A percentile compares a stretch with the other conserved stretches of the same genome.
phyloP scores from a whole-genome alignment of 495 filamentous ascomycete genomes.

The Xylaria palmicola region DNA sequence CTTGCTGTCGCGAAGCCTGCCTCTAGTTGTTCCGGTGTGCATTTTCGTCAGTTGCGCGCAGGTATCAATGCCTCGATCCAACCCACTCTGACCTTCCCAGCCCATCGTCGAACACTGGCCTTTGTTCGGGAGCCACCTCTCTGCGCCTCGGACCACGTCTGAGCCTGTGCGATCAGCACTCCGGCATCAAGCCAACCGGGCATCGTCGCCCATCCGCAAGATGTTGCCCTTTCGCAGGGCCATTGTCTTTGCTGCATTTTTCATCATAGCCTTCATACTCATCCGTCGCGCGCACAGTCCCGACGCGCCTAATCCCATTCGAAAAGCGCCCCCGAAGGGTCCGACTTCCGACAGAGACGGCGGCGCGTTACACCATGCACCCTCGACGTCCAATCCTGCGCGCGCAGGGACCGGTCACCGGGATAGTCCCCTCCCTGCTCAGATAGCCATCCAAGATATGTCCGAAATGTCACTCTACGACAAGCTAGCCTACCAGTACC shows the following conservation, averaged over 20 bases:
- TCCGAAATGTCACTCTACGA: conserved; percentile 69
- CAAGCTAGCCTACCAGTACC: conserved; percentile 88
- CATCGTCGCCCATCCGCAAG: conserved; percentile 12
- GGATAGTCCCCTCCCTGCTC: conserved; percentile 30
- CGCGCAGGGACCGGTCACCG: conserved; percentile 14
- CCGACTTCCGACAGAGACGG: conserved; percentile 20
- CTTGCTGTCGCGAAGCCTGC: not conserved
- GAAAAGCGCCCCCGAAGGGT: conserved; percentile 40
- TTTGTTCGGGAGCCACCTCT: not conserved
- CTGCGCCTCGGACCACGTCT: not conserved
- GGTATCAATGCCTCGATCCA: conserved; percentile 6
- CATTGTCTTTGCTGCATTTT: conserved; percentile 62
- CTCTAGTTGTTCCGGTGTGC: not conserved
- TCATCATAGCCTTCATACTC: conserved; percentile 70
- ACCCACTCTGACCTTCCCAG: not conserved
- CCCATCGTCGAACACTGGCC: not conserved
- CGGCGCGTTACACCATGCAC: conserved; percentile 26
- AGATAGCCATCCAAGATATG: conserved; percentile 51
- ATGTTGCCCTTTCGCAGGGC: conserved; percentile 71
- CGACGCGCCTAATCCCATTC: conserved; percentile 20
- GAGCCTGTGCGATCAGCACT: not conserved
- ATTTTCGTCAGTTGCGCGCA: not conserved
- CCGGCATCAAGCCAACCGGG: not conserved
- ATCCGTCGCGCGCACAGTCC: conserved; percentile 60
- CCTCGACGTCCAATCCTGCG: conserved; percentile 24